Base-by-base conservation (phyloP, 257 asterid species). In the Rubia yunnanensis region DNA sequence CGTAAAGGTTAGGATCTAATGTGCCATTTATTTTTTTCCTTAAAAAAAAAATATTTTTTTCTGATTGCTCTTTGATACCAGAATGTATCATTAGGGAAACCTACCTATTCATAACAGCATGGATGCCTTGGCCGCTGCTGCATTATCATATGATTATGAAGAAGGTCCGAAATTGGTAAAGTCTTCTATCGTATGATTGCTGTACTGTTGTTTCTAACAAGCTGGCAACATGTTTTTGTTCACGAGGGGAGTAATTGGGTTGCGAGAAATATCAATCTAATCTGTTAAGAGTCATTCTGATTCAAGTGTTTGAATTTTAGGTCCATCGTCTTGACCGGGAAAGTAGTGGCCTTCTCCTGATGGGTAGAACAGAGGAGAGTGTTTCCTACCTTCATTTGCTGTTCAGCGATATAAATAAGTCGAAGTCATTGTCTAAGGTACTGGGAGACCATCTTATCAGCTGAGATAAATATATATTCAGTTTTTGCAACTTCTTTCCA, bases 81-180 rank as follows among this genome's bases (percentile, higher is more conserved):
- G 61, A 44, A 41, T 6, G 32, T 60, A 68, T 64, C 31, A 38
- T 70, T 65, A 92, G 99, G 96, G 99, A 41, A 75, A 71, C 61
- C 73, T 87, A 70, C 72, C 96, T 5, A 83, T 92, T 88, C 95
- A 89, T 74, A 92, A 92, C 82, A 86, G 97, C 87, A 86, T 92
- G 96, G 99, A 92, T 72, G 95, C 95, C 64, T 86, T 92, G 88
- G 97, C 97, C 65, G 96, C 97, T 66, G 95, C 94, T 35, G 87
- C 99, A 57, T 82, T 92, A 63, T 84, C 92, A n/a, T 92, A 80
- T 73, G 89, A 90, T 72, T 89, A 84, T 56, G 85, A 83, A 10
- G 97, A 87, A 72, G 95, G 99, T 63, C 97, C 99, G 30, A 92
- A 91, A 80, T 72, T 92, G 92, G 99, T 89, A 79, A n/a, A 73